phyloP scores from a whole-genome alignment of 1,284 basidiomycete species.

The Xerocomus nothofagi region DNA sequence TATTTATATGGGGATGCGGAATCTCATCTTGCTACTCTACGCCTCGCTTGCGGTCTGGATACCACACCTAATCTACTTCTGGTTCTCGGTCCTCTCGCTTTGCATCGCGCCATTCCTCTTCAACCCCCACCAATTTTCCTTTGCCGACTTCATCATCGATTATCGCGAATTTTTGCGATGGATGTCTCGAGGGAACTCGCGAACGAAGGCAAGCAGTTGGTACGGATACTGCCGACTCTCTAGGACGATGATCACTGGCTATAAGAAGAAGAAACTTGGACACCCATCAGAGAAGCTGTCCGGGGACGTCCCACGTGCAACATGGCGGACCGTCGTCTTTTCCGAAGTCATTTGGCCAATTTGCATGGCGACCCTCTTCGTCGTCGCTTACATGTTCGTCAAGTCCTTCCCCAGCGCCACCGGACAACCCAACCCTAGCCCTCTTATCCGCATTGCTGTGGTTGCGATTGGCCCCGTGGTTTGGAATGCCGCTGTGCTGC shows the following conservation, averaged over 20 bases:
- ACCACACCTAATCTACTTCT: conserved; percentile 95
- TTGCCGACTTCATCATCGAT: conserved; percentile 94
- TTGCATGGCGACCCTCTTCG: conserved; percentile 73
- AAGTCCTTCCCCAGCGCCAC: conserved; percentile 78
- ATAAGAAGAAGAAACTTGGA: conserved; percentile 97
- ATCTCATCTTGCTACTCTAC: conserved; percentile 85
- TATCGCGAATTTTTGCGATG: conserved; percentile 96
- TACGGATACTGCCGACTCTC: conserved; percentile 97
- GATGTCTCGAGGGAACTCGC: conserved; percentile 97
- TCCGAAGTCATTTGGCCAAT: conserved; percentile 87
- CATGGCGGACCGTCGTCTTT: conserved; percentile 82
- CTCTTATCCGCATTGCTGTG: conserved; percentile 89
- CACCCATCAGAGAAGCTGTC: conserved; percentile 95
- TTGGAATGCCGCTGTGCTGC: conserved; percentile 90
- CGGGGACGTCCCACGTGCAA: conserved; percentile 86
- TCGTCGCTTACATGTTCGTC: conserved; percentile 88
- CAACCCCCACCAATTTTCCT: conserved; percentile 98
- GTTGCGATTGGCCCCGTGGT: conserved; percentile 93
- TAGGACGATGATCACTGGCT: conserved; percentile 94
- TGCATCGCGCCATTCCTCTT: conserved; percentile 95
- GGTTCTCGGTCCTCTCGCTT: conserved; percentile 88
- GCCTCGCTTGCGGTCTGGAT: conserved; percentile 90
- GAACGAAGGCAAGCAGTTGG: conserved; percentile 95
- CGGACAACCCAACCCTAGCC: conserved; percentile 64
- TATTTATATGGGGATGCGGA: conserved; percentile 96